Evolutionary conservation across 2,329 filamentous ascomycete species (phyloP), one percentile per base, ranked within the genome.

Genomic region (Scytalidium sp.): DNA sequence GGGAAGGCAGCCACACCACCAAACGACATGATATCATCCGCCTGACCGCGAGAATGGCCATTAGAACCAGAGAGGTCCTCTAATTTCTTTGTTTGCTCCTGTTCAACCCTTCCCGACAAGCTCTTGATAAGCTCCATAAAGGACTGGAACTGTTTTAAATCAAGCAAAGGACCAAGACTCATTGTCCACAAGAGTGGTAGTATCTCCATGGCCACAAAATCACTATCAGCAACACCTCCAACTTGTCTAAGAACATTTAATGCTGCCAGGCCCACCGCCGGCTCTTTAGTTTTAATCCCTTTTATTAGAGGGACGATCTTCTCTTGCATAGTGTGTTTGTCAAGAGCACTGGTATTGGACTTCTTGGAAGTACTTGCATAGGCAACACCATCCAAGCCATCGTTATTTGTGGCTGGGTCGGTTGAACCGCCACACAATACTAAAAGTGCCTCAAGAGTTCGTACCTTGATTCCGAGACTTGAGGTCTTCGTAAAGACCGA

Each of bases 311-410:
- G 94, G 0, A 97, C 81, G 27, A 99, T 88, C 73, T 97, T 97
- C 66, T 99, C 94, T 67, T 99, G 94, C 72, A 99, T 93, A 0
- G 94, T 97, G 64, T 94, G 97, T 67, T 97, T 97, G 72, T 99
- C 94, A 22, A 99, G 75, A 3, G 93, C 92, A 2, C 84, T 90
- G 1, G 87, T 87, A 1, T 81, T 87, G 3, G 79, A 80, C 50
- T 81, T 78, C 61, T 80, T 81, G 45, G 62, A 63, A 50, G 56
- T 60, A 23, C 80, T 74, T 46, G 74, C 66, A 56, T 79, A 68
- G 40, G 71, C 62, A 64, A 92, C 74, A 0, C 90, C 91, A 56
- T 90, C 86, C 2, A 97, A 76, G 3, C 90, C 92, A 64, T 94
- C 90, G 43, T 81, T 74, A 39, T 73, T 72, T 1, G 70, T 67